Base-by-base conservation (phyloP, 2,329 filamentous ascomycete species). In the Penicillium digitatum region DNA sequence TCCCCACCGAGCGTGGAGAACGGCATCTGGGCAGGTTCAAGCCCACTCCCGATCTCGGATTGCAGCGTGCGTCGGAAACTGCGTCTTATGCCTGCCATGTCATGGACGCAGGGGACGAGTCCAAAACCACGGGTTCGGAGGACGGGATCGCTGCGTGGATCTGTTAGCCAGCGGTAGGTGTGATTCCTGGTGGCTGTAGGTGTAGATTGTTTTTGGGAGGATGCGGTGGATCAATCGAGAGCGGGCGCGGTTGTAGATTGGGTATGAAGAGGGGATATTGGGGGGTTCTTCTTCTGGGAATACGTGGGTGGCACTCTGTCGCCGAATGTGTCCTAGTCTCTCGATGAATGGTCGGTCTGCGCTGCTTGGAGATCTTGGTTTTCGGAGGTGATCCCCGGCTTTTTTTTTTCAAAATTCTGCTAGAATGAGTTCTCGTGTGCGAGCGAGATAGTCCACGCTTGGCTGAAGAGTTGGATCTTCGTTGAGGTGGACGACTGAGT, bases 101-200 rank as follows among this genome's bases (percentile, higher is more conserved):
- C 59, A 10, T 60, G 59, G 27, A 70, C 62, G 42, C 62, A 64
- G 14, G 67, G 65, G 5, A 67, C 38, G 5, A 70, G 57, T 27
- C 63, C 63, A 48, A 70, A 70, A n/a, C 61, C 58, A n/a, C 61
- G 54, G 46, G 54, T 50, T 29, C 68, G 34, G 1, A 42, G 38
- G 8, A 29, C 40, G 20, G 63, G 64, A 24, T 62, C 53, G 11
- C 59, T 56, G 16, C 37, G 48, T 16, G 65, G 49, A 48, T 69
- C 62, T 46, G 72, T 74, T 1, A 89, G 75, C 6, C 91, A 74
- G 6, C 77, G 72, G 55, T 86, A 82, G 1, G 80, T 89, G 29
- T 78, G 79, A 76, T 69, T 93, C 88, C 39, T 84, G 79, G 55
- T 82, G 80, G n/a, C 84, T 80, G 68, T 87, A 86, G 0, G 83